These are phyloP conservation scores for Daldinia grandis DNA, from an alignment of 495 filamentous ascomycete species.

Conservation along the genomic window DNA sequence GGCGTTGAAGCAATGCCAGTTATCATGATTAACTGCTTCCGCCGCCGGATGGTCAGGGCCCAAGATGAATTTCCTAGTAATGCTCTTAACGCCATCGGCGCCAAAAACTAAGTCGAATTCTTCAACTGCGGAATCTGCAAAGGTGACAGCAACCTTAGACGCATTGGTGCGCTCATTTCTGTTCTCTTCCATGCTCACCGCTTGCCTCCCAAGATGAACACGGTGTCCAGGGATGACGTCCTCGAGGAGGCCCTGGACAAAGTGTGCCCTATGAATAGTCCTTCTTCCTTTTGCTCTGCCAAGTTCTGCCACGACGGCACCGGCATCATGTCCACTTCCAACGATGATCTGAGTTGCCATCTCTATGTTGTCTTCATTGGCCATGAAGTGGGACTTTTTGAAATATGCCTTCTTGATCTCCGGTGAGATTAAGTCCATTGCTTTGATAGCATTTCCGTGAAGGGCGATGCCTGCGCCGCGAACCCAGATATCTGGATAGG, in stretches of 20 bases:
- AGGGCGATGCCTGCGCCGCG: neutral
- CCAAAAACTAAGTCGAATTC: neutral
- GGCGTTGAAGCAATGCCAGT: neutral
- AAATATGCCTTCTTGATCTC: constrained; percentile 9
- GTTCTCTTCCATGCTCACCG: neutral
- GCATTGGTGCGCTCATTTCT: neutral
- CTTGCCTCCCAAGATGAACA: neutral
- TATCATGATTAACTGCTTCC: neutral
- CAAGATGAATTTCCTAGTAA: neutral
- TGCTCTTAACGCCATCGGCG: neutral
- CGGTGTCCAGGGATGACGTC: neutral
- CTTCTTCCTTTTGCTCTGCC: constrained; percentile 1
- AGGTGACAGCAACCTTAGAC: neutral
- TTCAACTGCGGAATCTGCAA: neutral
- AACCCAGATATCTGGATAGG: neutral
- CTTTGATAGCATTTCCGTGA: constrained; percentile 7
- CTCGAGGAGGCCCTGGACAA: constrained; percentile 5
- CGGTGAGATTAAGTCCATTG: constrained; percentile 2
- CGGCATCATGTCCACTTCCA: neutral
- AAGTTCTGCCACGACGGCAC: neutral
- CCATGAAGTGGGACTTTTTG: constrained; percentile 10
- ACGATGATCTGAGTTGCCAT: constrained; percentile 6
- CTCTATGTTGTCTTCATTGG: neutral
- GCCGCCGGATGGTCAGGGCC: neutral
- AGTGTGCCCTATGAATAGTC: constrained; percentile 1